Conservation (phyloP, 345 rosid genomes). For the Capsella bursapastoris region DNA sequence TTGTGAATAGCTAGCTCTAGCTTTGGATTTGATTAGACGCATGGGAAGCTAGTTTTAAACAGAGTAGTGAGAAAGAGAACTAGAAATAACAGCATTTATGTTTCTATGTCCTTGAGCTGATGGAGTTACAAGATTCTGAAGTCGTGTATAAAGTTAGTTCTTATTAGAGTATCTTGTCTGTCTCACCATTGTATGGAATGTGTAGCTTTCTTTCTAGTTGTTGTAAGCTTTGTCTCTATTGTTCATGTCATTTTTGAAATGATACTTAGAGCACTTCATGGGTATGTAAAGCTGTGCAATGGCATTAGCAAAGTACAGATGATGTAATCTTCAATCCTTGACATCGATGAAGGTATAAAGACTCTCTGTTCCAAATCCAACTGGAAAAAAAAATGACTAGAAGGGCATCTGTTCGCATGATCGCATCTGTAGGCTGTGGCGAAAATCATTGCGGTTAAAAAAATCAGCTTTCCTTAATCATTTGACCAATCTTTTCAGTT, state of each 20-base stretch:
- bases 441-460: not conserved
- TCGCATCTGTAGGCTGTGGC: not conserved
- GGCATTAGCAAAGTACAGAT: not conserved
- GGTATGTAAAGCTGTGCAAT: not conserved
- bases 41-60: not conserved
- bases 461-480: not conserved
- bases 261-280: not conserved
- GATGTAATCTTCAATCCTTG: not conserved
- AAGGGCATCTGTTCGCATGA: no score
- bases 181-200: not conserved
- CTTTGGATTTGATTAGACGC: not conserved
- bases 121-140: not conserved
- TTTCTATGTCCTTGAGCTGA: not conserved
- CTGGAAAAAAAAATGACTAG: not conserved
- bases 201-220: not conserved
- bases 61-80: not conserved
- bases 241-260: not conserved
- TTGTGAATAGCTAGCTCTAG: conserved; percentile 23
- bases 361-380: not conserved
- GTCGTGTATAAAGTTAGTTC: not conserved
- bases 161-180: not conserved
- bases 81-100: not conserved
- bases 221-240: not conserved
- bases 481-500: not conserved
- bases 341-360: not conserved